phyloP scores from a whole-genome alignment of 306 rosid species.

The Fagus sylvatica region DNA sequence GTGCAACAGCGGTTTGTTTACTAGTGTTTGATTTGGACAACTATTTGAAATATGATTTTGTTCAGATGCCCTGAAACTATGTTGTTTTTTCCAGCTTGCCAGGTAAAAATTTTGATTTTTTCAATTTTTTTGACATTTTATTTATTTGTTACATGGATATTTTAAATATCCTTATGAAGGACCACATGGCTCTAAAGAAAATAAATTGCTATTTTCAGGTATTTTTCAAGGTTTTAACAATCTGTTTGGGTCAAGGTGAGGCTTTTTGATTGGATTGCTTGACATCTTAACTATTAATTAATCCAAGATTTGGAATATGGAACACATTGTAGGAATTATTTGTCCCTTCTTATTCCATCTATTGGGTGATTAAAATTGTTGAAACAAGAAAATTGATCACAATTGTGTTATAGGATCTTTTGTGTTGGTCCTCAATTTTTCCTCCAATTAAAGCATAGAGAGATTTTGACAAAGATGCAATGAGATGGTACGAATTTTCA shows the following conservation, averaged over 20 bases:
- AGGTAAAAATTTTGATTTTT: conserved; percentile 13
- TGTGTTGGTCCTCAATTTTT: neutral
- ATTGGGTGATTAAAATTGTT: too few relatives aligned
- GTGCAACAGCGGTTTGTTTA: conserved; percentile 12
- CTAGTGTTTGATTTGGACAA: conserved; percentile 10
- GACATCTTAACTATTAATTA: neutral
- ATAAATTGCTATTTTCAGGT: neutral
- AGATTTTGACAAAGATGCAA: too few relatives aligned
- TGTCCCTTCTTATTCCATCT: too few relatives aligned
- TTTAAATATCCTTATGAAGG: neutral
- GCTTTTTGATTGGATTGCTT: too few relatives aligned
- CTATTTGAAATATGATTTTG: conserved; percentile 5
- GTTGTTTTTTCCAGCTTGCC: conserved; percentile 4
- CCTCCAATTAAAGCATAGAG: too few relatives aligned
- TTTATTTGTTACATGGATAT: neutral
- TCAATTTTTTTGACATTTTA: neutral
- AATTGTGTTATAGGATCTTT: neutral
- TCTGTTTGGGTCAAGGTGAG: neutral
- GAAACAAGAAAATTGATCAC: too few relatives aligned
- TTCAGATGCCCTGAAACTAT: conserved; percentile 24
- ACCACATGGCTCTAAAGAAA: neutral
- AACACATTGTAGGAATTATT: neutral
- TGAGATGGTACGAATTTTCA: too few relatives aligned
- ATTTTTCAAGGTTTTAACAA: neutral
- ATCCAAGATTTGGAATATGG: neutral